These are phyloP conservation scores for Ceratobasidium sp. DNA, from an alignment of 1,284 basidiomycete species.

Conservation along the genomic window DNA sequence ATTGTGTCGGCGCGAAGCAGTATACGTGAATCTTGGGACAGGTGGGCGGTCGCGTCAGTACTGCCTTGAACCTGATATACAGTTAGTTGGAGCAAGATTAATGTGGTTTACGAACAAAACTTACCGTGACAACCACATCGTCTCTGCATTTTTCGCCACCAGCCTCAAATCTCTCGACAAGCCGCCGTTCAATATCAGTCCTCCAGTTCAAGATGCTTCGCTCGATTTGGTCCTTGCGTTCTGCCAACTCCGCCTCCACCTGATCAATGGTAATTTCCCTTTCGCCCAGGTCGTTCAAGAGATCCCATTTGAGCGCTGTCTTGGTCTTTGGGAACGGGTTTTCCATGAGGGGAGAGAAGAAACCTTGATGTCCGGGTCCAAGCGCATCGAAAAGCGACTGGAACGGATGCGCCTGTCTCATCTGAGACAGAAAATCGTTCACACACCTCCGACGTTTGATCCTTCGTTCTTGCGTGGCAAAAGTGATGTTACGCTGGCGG, in stretches of 20 bases:
- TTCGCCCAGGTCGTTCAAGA: constrained; percentile 2
- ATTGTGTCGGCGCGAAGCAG: constrained; percentile 30
- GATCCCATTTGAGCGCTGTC: constrained; percentile 1
- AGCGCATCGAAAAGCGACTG: not conserved
- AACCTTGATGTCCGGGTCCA: not conserved
- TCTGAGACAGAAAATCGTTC: not conserved
- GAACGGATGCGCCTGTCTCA: constrained; percentile 1
- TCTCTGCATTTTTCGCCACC: not conserved
- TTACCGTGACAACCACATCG: not conserved
- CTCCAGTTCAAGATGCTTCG: constrained; percentile 7
- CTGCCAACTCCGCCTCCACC: not conserved
- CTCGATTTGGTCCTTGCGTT: not conserved
- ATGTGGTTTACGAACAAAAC: not conserved
- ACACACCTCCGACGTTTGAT: not conserved
- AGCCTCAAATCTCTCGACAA: not conserved
- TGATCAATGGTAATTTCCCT: not conserved
- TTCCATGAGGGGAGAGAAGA: not conserved
- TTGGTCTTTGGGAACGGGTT: constrained; percentile 15
- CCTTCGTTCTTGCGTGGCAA: not conserved
- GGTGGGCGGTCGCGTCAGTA: not conserved
- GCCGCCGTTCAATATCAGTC: not conserved
- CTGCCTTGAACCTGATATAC: constrained; percentile 16
- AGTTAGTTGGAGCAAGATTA: not conserved
- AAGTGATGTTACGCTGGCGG: not conserved
- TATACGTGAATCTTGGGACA: not conserved